Base-by-base conservation (phyloP, 2,329 filamentous ascomycete genomes). In the Ceratocystis albifundus region DNA sequence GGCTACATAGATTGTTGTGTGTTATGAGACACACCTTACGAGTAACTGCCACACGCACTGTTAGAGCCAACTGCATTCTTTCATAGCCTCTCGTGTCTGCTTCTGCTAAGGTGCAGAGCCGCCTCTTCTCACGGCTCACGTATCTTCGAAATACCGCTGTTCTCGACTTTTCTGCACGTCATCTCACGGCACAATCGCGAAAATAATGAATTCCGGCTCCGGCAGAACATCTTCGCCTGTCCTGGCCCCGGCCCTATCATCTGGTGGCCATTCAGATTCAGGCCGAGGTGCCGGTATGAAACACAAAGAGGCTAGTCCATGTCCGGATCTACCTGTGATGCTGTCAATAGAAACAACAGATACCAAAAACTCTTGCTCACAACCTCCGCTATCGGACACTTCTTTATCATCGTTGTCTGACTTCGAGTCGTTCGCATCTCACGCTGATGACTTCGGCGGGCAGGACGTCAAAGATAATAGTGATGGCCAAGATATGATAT, bases 381-480 rank as follows among this genome's bases (percentile, higher is more conserved):
- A 48, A 20, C 15, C n/a, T 25, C 64, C 17, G 6, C 44, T 30
- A 17, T 65, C 64, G 62, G 64, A 65, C 22, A 65, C 64, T 50
- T 65, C 64, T 32, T 32, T 65, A 44, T 65, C 64, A n/a, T 65
- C 64, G 44, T 48, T 65, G 41, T 61, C 64, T 44, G 64, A 61
- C 41, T 61, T 61, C 61, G 64, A 61, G 20, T 65, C 64, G n/a
- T 20, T 64, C 15, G 44, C 48, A 63, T 59, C 25, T 66, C 65
- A 55, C 15, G 7, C 44, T 46, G 22, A 48, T 45, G 55, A 41
- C 15, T 20, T 44, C 32, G 22, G n/a, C 25, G 20, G 57, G 44
- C 64, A 45, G 53, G 7, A 48, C 46, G 41, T 57, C 30, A 22
- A 61, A 53, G 28, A 3, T 22, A 41, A 28, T n/a, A 8, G 62